These are phyloP conservation scores for Conticribra weissflogii DNA, from an alignment of 108 stramenopile genomes.

Conservation along the genomic window DNA sequence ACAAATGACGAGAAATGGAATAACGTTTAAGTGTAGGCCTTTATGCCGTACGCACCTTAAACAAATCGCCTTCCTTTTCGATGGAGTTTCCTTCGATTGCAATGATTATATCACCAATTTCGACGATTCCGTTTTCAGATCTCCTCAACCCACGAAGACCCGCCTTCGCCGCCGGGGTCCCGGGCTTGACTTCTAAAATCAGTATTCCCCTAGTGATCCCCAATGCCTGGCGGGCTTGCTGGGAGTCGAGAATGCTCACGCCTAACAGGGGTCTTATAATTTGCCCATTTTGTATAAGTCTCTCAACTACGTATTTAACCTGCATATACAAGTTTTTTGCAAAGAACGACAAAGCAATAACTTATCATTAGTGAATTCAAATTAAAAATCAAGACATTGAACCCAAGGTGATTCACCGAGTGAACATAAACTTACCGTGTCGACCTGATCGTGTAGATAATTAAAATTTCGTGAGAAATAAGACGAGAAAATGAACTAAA, in stretches of 20 bases:
- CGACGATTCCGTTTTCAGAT: constrained; percentile 75
- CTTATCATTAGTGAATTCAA: too few species aligned
- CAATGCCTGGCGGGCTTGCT: constrained; percentile 81
- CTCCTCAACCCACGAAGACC: constrained; percentile 75
- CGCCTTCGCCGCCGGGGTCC: constrained; percentile 68
- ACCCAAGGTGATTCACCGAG: too few species aligned
- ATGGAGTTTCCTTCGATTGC: constrained; percentile 74
- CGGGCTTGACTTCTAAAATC: constrained; percentile 88
- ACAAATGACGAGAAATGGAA: too few species aligned
- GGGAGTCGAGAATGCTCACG: constrained; percentile 85
- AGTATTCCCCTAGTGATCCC: constrained; percentile 91
- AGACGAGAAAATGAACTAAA: neutral
- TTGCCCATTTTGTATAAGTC: constrained; percentile 82
- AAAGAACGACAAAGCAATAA: too few species aligned
- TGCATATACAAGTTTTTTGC: too few species aligned
- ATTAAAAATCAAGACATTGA: too few species aligned
- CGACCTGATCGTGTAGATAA: neutral
- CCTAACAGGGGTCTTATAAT: constrained; percentile 90
- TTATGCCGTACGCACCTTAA: constrained; percentile 41
- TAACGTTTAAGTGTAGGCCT: neutral
- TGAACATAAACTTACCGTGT: neutral
- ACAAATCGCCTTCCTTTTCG: constrained; percentile 89
- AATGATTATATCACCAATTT: constrained; percentile 94
- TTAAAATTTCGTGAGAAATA: too few species aligned
- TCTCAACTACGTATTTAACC: constrained; percentile 32